Base-by-base conservation (phyloP, 805 yeast species). In the Blastobotrys mokoenaii region DNA sequence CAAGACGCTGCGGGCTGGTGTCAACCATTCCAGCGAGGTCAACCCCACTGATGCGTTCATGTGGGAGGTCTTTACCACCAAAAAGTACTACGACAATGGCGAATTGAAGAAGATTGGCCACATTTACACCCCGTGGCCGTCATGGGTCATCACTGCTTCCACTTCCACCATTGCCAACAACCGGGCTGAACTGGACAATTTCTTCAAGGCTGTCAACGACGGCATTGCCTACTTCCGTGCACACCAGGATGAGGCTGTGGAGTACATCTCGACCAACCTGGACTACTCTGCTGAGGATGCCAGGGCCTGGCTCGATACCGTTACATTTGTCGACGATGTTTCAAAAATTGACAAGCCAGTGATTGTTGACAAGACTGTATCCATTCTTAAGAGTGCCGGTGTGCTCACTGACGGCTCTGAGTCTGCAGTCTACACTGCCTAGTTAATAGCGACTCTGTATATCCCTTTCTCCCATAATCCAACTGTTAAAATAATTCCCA, bases 51-150 rank as follows among this genome's bases (percentile, higher is more conserved):
- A 88, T 59, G 94, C 90, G 2, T 88, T 88, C 64, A 84, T 89
- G 95, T 88, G 97, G 97, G 97, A 88, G 59, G 75, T 84, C 64
- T 88, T 88, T 69, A 88, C 97, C 1, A 79, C 89, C 30, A 88
- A 88, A 60, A 78, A 77, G 60, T 88, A 84, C 67, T 86, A 84
- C 62, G 96, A 85, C 57, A 73, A 67, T 45, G 74, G 77, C 16
- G 96, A 87, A 56, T 80, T 89, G 65, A 85, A 83, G 65, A 70
- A 76, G 53, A 79, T 88, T 49, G 97, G 95, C 12, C 85, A 84
- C 52, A 87, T 88, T 46, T 84, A 83, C 65, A 88, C 97, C 0
- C 97, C 97, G 15, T 88, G 97, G 97, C 90, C 96, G 9, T 84
- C 95, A 1, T 88, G 96, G 96, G 89, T 86, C 12, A 72, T 87